These are phyloP conservation scores for Gonium pectorale DNA, from an alignment of 139 green algal species.

Conservation along the genomic window DNA sequence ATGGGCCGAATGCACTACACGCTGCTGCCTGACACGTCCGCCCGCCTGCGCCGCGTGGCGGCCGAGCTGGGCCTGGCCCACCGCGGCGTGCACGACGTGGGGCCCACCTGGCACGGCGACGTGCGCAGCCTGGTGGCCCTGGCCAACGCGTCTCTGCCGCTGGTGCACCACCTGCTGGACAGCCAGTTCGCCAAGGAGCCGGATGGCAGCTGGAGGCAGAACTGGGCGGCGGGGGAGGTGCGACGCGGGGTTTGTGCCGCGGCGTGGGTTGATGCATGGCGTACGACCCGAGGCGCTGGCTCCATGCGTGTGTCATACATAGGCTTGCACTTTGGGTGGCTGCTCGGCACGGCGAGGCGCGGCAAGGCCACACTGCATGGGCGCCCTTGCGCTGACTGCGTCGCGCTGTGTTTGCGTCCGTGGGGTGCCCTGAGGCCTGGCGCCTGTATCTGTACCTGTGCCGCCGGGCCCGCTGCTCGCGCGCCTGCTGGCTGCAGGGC, in stretches of 20 bases:
- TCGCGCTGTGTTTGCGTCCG: too few species aligned
- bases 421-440: too few species aligned
- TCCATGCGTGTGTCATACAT: too few species aligned
- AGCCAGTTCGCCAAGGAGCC: not conserved
- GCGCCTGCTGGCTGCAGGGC: conserved; percentile 2
- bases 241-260: not conserved
- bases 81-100: not conserved
- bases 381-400: too few species aligned
- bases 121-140: not conserved
- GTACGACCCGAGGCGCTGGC: too few species aligned
- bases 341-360: too few species aligned
- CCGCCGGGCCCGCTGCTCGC: too few species aligned
- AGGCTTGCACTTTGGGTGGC: too few species aligned
- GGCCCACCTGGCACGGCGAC: conserved; percentile 33
- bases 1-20: conserved; percentile 13
- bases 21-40: not conserved
- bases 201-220: conserved; percentile 24
- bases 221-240: conserved; percentile 20
- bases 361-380: too few species aligned
- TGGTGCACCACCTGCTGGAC: conserved; percentile 24
- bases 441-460: too few species aligned
- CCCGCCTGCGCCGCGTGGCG: not conserved
- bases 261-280: too few species aligned
- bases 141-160: conserved; percentile 2
- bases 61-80: conserved; percentile 15